phyloP scores from a whole-genome alignment of 1,284 basidiomycete genomes.

The Leccinum cinnamomeum region DNA sequence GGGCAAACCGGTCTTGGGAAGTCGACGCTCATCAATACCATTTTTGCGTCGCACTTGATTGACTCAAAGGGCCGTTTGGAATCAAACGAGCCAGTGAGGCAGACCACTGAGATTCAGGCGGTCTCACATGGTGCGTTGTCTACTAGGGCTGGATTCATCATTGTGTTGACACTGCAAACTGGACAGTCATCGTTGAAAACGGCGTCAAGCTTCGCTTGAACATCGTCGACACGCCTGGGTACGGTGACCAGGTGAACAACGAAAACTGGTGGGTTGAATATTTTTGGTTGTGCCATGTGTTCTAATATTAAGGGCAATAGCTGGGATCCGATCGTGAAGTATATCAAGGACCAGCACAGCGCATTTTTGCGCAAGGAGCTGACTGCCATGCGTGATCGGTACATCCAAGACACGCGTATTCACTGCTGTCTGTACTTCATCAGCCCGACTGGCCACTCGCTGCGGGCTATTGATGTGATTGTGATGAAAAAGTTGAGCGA shows the following conservation, averaged over 20 bases:
- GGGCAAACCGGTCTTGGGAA: conserved; percentile 98
- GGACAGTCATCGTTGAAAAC: conserved; percentile 90
- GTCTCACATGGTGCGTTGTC: conserved; percentile 83
- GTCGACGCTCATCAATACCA: conserved; percentile 98
- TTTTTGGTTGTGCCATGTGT: background rate
- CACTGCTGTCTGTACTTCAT: conserved; percentile 99
- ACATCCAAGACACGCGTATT: conserved; percentile 97
- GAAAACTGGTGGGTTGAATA: conserved; percentile 81
- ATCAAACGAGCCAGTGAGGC: conserved; percentile 83
- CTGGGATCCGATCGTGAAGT: conserved; percentile 99
- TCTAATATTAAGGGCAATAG: conserved; percentile 40
- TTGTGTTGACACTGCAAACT: conserved; percentile 7
- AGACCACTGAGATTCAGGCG: conserved; percentile 96
- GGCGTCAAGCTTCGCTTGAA: conserved; percentile 94
- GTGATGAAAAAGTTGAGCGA: conserved; percentile 99
- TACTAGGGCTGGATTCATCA: background rate
- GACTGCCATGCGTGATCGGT: conserved; percentile 97
- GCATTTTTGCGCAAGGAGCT: conserved; percentile 98
- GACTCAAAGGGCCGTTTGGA: conserved; percentile 95
- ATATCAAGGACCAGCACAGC: conserved; percentile 99
- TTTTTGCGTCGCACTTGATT: conserved; percentile 97
- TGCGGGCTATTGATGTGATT: conserved; percentile 93
- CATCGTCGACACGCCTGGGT: conserved; percentile 98
- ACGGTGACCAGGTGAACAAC: conserved; percentile 98
- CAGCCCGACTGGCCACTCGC: conserved; percentile 92